Percentiles rank a stretch among this genome's conserved stretches.
Conservation (phyloP, 768 basidiomycete genomes). For the Tephrocybe sp. region DNA sequence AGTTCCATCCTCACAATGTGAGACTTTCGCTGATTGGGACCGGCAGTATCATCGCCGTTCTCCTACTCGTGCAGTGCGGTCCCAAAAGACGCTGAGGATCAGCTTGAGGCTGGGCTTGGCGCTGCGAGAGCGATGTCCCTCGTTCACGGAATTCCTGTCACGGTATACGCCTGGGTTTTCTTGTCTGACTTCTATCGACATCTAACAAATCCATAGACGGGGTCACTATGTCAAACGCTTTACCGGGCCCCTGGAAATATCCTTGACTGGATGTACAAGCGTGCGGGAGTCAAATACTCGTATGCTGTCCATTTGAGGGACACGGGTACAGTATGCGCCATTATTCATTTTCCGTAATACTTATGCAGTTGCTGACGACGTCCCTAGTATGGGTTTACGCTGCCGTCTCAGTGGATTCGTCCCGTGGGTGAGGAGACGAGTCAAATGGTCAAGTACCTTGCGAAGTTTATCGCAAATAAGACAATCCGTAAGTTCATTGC, state of each 20-base stretch:
- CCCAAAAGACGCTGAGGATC: conserved; percentile 67
- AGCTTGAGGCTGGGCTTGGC: conserved; percentile 63
- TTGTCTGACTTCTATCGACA: background rate
- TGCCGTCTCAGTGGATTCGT: conserved; percentile 70
- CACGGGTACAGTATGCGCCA: conserved; percentile 58
- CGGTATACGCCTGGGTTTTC: conserved; percentile 27
- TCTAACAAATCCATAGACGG: conserved; percentile 30
- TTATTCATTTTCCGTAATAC: background rate
- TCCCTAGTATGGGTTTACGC: conserved; percentile 70
- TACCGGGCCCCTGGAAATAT: conserved; percentile 60
- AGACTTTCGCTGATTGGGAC: background rate
- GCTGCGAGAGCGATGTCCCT: conserved; percentile 49
- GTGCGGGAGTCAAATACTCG: conserved; percentile 55
- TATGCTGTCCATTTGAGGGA: conserved; percentile 67
- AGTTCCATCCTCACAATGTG: conserved; percentile 22
- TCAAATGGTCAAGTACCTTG: conserved; percentile 62
- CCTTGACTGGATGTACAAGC: conserved; percentile 65
- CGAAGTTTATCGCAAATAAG: conserved; percentile 57
- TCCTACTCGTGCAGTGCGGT: conserved; percentile 64
- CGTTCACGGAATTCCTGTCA: conserved; percentile 50
- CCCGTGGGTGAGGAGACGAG: conserved; percentile 79
- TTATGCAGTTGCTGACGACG: background rate
- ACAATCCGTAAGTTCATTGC: conserved; percentile 24
- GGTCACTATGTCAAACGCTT: conserved; percentile 42
- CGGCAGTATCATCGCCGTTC: conserved; percentile 71